Base-by-base conservation (phyloP, 2,329 filamentous ascomycete genomes). In the Sordariomycetes sp. region DNA sequence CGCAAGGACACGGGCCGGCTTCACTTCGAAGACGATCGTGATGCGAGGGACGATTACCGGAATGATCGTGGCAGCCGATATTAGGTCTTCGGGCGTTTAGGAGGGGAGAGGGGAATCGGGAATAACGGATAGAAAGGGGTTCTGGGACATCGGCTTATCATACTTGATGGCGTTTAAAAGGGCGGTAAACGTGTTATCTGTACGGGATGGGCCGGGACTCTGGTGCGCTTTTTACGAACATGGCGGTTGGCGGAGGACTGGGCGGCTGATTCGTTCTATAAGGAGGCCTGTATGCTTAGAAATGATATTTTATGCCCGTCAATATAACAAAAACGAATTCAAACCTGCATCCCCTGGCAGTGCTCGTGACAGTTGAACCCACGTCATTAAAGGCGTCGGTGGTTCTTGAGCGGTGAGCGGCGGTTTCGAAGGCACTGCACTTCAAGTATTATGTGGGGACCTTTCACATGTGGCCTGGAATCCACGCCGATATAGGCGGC, bases 1-100 rank as follows among this genome's bases (percentile, higher is more conserved):
- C n/a, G 37, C n/a, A 57, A 50, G 22, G 59, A 62, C 53, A 54
- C 56, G 22, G 60, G 60, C 28, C 59, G 59, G 55, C 60, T 60
- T n/a, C 56, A 24, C 18, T 58, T 54, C n/a, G 32, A 53, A 7
- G 56, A 58, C 34, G 56, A 57, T 24, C 55, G 55, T 20, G 55
- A 58, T 6, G n/a, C 4, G 18, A 58, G 51, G 24, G 56, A 58
- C 43, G 55, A 57, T 22, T 34, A 18, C 24, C 32, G 40, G 12
- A 32, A 34, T 18, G 43, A 25, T 51, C 55, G 55, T 35, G 55
- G 50, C 43, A 18, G 22, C 55, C 46, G 55, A 34, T 56, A 50
- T 14, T 48, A 51, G 20, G 24, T 7, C 20, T 20, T 14, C 22
- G 46, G 46, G 46, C 46, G 46, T 50, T 50, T 50, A n/a, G n/a